A percentile compares a stretch with the other conserved stretches of the same genome.
Evolutionary conservation across 371 early-diverging fungal genomes (phyloP).

Genomic region (Rhizopus arrhizus): DNA sequence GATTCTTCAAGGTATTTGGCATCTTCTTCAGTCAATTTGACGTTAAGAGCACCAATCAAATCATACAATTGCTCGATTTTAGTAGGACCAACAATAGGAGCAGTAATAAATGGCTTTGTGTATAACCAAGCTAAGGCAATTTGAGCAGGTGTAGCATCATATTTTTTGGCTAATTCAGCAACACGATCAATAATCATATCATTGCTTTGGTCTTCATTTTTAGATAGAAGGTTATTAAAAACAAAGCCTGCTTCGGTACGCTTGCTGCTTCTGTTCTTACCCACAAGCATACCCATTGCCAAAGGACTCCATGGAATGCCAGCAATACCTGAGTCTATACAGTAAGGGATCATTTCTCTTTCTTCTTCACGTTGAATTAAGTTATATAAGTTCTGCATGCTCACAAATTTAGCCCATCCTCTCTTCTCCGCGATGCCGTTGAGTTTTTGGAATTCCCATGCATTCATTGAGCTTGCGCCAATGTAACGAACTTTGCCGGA

Average conservation of each 20-base stretch:
- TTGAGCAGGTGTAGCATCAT: constrained; percentile 19
- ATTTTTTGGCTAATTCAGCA: constrained; percentile 18
- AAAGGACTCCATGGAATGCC: constrained; percentile 46
- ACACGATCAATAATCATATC: constrained; percentile 19
- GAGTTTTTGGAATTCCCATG: constrained; percentile 36
- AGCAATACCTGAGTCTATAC: constrained; percentile 38
- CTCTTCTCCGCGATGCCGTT: constrained; percentile 41
- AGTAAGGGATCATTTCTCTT: constrained; percentile 53
- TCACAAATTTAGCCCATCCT: constrained; percentile 51
- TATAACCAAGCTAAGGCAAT: constrained; percentile 55
- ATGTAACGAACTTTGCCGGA: constrained; percentile 55
- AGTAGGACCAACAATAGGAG: constrained; percentile 47
- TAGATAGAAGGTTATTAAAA: constrained; percentile 3
- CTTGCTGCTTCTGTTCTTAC: constrained; percentile 10
- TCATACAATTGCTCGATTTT: constrained; percentile 37
- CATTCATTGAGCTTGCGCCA: constrained; percentile 34
- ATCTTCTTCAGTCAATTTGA: constrained; percentile 45
- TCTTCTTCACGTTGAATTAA: constrained; percentile 58
- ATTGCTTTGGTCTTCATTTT: constrained; percentile 15
- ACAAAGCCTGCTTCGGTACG: constrained; percentile 4
- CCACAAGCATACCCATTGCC: constrained; percentile 26
- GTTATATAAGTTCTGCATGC: constrained; percentile 49
- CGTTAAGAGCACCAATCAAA: constrained; percentile 29
- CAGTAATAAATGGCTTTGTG: constrained; percentile 36
- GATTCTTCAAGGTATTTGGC: constrained; percentile 32